Evolutionary conservation across 345 rosid genomes (phyloP), one percentile per base, ranked within the genome.

Genomic region (Syzygium oleosum): DNA sequence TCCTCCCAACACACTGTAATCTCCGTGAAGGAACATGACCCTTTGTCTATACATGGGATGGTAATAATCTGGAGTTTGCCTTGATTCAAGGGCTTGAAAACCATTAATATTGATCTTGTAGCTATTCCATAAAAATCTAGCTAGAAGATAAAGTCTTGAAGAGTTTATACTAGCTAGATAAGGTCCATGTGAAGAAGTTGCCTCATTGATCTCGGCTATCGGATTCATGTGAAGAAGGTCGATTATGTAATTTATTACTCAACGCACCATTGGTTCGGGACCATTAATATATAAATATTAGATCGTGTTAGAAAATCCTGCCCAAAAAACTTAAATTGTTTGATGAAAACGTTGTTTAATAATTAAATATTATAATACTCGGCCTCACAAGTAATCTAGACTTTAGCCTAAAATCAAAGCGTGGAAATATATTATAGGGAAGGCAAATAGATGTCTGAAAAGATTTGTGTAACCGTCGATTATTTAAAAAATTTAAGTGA

Each of bases 371-470:
- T 27, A 11, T 59, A 59, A 59, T 59, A 15, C 15, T 25, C 15
- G 27, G 15, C 65, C 3, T 59, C 31, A 59, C 0, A 7, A 1
- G 0, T 59, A 27, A 25, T 59, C 0, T 1, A 16, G 13, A 58
- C 29, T 58, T 55, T 58, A 14, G 29, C 63, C 14, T 58, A 58
- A 58, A 27, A 58, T 6, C 10, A 25, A 58, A 58, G 4, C 14
- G 13, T 11, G 13, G 10, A 23, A 58, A 59, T 27, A 27, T 27
- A 2, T 59, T 11, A 59, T 25, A 13, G 65, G 31, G 29, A 11
- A 11, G 31, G 12, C 15, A 59, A 5, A 59, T 59, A 12, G 5
- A 29, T 31, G 65, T 5, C 0, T 0, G 5, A 0, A n/a, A 61
- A 61, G 73, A n/a, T n/a, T n/a, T 61, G 2, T n/a, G 17, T 1